Percentiles rank a stretch among this genome's conserved stretches.
phyloP scores from a whole-genome alignment of 2,329 filamentous ascomycete species.

The Zymoseptoria ardabiliae region DNA sequence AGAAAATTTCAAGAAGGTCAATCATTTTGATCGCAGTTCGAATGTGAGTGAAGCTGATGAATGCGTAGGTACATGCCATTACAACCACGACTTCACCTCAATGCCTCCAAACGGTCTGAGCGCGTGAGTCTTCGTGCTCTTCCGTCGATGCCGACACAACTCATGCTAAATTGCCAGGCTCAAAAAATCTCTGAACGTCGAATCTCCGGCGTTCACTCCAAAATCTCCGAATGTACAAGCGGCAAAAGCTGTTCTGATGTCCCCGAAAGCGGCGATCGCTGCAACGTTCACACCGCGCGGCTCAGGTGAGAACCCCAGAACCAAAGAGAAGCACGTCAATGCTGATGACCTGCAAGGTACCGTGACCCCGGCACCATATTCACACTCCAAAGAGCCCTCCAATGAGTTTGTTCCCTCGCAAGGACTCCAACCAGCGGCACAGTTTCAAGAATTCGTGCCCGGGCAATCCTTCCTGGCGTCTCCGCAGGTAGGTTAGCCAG shows the following conservation, averaged over 20 bases:
- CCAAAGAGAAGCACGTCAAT: neutral
- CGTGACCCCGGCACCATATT: slow-evolving; percentile 33
- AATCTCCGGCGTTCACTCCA: slow-evolving; percentile 76
- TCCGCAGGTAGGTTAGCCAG: slow-evolving; percentile 29
- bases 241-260: slow-evolving; percentile 68
- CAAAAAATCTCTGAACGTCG: slow-evolving; percentile 82
- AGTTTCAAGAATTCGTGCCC: slow-evolving; percentile 49
- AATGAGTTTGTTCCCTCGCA: slow-evolving; percentile 34
- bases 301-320: slow-evolving; percentile 23
- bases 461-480: slow-evolving; percentile 46
- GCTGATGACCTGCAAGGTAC: slow-evolving; percentile 27
- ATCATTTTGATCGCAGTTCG: neutral
- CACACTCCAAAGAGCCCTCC: slow-evolving; percentile 41
- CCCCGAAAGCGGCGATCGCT: slow-evolving; percentile 82
- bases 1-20: slow-evolving; percentile 29
- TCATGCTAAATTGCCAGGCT: slow-evolving; percentile 12
- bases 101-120: slow-evolving; percentile 23
- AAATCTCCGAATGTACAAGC: slow-evolving; percentile 42
- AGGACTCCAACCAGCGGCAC: slow-evolving; percentile 36
- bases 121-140: slow-evolving; percentile 14
- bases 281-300: slow-evolving; percentile 71
- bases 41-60: slow-evolving; percentile 4
- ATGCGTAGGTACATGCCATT: slow-evolving; percentile 26
- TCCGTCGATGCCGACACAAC: neutral
- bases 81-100: slow-evolving; percentile 28